Evolutionary conservation across 1,139 yeast species (phyloP).

Genomic region (Hansenula anomala): DNA sequence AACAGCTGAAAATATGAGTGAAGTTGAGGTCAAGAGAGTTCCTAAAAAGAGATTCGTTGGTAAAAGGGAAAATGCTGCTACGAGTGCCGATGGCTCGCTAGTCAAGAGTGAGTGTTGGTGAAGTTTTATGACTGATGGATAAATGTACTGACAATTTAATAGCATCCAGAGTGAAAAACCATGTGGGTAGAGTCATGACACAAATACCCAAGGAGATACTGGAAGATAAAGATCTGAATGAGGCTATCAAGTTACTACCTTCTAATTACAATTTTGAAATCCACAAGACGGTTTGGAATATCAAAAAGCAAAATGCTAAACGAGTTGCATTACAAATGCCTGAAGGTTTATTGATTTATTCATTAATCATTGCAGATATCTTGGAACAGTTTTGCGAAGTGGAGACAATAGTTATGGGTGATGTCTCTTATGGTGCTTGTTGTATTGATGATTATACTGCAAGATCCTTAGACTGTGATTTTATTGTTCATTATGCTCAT

Average conservation of each 20-base stretch:
- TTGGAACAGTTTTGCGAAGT: slow-evolving; percentile 85
- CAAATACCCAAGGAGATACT: slow-evolving; percentile 90
- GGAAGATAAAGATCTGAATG: slow-evolving; percentile 72
- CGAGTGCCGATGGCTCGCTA: slow-evolving; percentile 9
- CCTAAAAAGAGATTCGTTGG: slow-evolving; percentile 45
- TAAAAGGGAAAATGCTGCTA: slow-evolving; percentile 21
- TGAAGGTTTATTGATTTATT: slow-evolving; percentile 86
- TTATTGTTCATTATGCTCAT: slow-evolving; percentile 95
- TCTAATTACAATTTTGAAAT: slow-evolving; percentile 92
- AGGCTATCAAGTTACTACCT: slow-evolving; percentile 77
- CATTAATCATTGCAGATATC: slow-evolving; percentile 84
- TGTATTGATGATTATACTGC: slow-evolving; percentile 98
- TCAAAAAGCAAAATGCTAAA: slow-evolving; percentile 65
- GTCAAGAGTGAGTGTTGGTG: slow-evolving; percentile 5
- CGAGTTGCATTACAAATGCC: slow-evolving; percentile 96
- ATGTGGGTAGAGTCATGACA: slow-evolving; percentile 57
- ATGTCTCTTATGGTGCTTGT: slow-evolving; percentile 97
- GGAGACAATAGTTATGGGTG: slow-evolving; percentile 96
- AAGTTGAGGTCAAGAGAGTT: slow-evolving; percentile 15
- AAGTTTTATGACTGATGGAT: slow-evolving; percentile 8
- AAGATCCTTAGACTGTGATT: slow-evolving; percentile 86
- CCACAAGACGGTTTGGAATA: slow-evolving; percentile 94
- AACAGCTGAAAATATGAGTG: too few species aligned
- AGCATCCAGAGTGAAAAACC: slow-evolving; percentile 24
- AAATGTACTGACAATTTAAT: slow-evolving; percentile 21